Percentiles rank a stretch among this genome's conserved stretches.
Conservation (phyloP, 148 eudicot species). For the Amaranthus palmeri region DNA sequence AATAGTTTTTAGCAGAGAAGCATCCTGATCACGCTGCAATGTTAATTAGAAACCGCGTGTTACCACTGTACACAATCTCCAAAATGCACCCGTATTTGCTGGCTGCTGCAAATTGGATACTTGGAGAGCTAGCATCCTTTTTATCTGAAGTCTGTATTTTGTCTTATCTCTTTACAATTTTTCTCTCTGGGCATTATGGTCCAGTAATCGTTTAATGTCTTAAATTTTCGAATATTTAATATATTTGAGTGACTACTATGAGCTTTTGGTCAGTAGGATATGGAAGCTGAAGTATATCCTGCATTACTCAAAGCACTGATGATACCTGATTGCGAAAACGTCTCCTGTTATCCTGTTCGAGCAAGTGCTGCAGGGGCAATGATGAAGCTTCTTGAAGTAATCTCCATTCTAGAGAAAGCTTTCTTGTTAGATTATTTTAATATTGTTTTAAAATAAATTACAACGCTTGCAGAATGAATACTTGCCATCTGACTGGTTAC, state of each 20-base stretch:
- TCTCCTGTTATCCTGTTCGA: conserved; percentile 66
- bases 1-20: conserved; percentile 63
- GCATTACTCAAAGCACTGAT: conserved; percentile 53
- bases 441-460: conserved; percentile 2
- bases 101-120: conserved; percentile 82
- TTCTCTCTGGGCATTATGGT: not conserved
- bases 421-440: conserved; percentile 1
- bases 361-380: conserved; percentile 74
- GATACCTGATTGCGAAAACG: conserved; percentile 46
- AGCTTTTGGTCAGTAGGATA: conserved; percentile 37
- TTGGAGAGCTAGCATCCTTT: conserved; percentile 73
- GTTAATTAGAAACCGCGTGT: conserved; percentile 46
- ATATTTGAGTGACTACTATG: not conserved
- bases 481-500: conserved; percentile 70
- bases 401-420: conserved; percentile 1
- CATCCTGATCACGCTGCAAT: conserved; percentile 44
- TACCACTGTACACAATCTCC: conserved; percentile 55
- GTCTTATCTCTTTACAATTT: not conserved
- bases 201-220: not conserved
- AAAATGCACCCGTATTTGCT: conserved; percentile 42
- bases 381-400: conserved; percentile 60
- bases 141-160: conserved; percentile 55
- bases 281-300: conserved; percentile 59
- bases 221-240: not conserved
- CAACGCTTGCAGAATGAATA: conserved; percentile 52